These are phyloP conservation scores for Melanopsichium pennsylvanicum DNA, from an alignment of 1,284 basidiomycete species.

Conservation along the genomic window DNA sequence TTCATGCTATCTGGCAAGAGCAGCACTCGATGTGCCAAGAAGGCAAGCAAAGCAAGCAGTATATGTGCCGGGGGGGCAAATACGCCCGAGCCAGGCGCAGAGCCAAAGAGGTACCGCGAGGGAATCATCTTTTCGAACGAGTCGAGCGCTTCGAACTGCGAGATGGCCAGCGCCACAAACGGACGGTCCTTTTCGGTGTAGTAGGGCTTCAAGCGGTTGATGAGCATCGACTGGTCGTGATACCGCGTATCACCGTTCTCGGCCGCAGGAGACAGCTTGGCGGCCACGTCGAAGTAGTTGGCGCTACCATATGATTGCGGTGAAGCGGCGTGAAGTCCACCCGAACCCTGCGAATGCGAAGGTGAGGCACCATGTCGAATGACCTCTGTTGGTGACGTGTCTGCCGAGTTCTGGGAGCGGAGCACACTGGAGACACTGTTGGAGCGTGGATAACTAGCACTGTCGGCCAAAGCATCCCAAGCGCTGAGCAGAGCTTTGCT, in stretches of 20 bases:
- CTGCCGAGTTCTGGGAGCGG: slow-evolving; percentile 36
- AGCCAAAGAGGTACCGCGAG: slow-evolving; percentile 49
- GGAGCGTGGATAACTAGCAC: slow-evolving; percentile 33
- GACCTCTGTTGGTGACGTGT: slow-evolving; percentile 36
- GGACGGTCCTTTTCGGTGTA: slow-evolving; percentile 49
- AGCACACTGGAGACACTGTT: slow-evolving; percentile 33
- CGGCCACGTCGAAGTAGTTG: slow-evolving; percentile 26
- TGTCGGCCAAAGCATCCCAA: slow-evolving; percentile 40
- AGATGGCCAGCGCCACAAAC: slow-evolving; percentile 50
- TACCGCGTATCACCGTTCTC: slow-evolving; percentile 40
- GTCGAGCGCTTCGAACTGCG: slow-evolving; percentile 53
- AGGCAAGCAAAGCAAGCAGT: slow-evolving; percentile 49
- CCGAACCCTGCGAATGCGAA: slow-evolving; percentile 37
- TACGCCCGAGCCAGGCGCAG: slow-evolving; percentile 16
- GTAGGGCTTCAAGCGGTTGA: slow-evolving; percentile 45
- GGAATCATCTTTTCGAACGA: slow-evolving; percentile 53
- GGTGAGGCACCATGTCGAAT: slow-evolving; percentile 30
- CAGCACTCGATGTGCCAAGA: slow-evolving; percentile 51
- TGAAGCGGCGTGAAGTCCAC: slow-evolving; percentile 18
- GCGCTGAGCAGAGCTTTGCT: slow-evolving; percentile 32
- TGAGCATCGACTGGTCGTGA: slow-evolving; percentile 47
- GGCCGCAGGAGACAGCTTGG: slow-evolving; percentile 21
- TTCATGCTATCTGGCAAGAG: slow-evolving; percentile 46
- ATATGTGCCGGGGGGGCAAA: slow-evolving; percentile 45
- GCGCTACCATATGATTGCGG: slow-evolving; percentile 32